These are phyloP conservation scores for Pelargonium australe DNA, from an alignment of 441 rosid genomes.

Conservation along the genomic window DNA sequence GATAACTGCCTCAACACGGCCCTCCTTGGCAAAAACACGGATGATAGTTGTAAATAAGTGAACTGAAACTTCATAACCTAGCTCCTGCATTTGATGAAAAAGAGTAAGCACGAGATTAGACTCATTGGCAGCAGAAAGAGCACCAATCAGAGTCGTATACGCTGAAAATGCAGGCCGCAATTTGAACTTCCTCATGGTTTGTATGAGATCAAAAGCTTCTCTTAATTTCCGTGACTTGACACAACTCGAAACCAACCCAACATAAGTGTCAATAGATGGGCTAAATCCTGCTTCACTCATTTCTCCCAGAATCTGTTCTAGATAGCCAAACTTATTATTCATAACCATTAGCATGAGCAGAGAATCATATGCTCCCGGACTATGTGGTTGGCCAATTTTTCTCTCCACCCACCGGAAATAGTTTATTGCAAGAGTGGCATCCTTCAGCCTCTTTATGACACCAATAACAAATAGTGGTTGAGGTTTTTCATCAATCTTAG, in stretches of 20 bases:
- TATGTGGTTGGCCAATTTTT: slow-evolving; percentile 45
- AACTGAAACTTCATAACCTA: slow-evolving; percentile 76
- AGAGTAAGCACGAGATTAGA: slow-evolving; percentile 68
- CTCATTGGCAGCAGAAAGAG: slow-evolving; percentile 48
- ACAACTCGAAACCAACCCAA: slow-evolving; percentile 53
- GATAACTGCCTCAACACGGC: slow-evolving; percentile 72
- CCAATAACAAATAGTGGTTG: slow-evolving; percentile 58
- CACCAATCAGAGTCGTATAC: slow-evolving; percentile 81
- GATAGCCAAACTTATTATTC: slow-evolving; percentile 41
- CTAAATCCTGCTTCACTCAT: slow-evolving; percentile 86
- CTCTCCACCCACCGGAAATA: slow-evolving; percentile 76
- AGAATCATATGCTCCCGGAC: slow-evolving; percentile 74
- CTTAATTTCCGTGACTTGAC: slow-evolving; percentile 52
- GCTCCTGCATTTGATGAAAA: slow-evolving; percentile 86
- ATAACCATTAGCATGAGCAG: slow-evolving; percentile 69
- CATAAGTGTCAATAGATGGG: slow-evolving; percentile 44
- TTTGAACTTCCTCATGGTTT: slow-evolving; percentile 81
- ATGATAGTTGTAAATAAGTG: slow-evolving; percentile 78
- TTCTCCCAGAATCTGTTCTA: slow-evolving; percentile 73
- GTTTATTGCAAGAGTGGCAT: slow-evolving; percentile 49
- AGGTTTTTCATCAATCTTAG: slow-evolving; percentile 43
- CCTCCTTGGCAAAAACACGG: slow-evolving; percentile 69
- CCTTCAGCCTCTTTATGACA: slow-evolving; percentile 57
- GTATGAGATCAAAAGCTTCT: slow-evolving; percentile 68
- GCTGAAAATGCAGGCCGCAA: slow-evolving; percentile 90